These are phyloP conservation scores for Herpetospermum pedunculosum DNA, from an alignment of 306 rosid species.

Conservation along the genomic window DNA sequence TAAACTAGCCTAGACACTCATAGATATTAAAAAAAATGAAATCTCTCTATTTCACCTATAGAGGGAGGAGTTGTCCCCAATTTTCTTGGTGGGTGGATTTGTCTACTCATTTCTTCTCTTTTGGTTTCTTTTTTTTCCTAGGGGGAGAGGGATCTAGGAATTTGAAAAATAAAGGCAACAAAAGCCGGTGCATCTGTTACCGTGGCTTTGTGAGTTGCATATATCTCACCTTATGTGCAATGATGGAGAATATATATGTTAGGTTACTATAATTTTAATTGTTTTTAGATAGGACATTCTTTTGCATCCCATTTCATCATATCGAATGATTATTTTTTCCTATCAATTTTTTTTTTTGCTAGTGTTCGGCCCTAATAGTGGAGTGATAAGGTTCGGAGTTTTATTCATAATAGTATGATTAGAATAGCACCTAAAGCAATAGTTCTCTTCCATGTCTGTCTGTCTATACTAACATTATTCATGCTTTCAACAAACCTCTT, in stretches of 20 bases:
- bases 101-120: not conserved
- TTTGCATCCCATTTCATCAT: no score
- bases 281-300: no score
- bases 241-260: not conserved
- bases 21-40: not conserved
- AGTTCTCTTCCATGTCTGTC: not conserved
- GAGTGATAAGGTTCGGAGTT: not conserved
- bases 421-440: not conserved
- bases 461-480: not conserved
- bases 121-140: no score
- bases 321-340: no score
- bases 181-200: not conserved
- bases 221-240: not conserved
- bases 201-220: not conserved
- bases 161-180: not conserved
- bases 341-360: no score
- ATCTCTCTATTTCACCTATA: not conserved
- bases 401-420: not conserved
- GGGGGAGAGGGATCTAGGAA: not conserved
- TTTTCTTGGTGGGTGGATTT: constrained; percentile 1
- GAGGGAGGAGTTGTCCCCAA: not conserved
- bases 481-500: constrained; percentile 8
- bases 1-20: not conserved
- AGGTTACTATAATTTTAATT: not conserved
- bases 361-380: not conserved